Conservation (phyloP, 2,329 filamentous ascomycete genomes). For the Alternaria triticimaculans region DNA sequence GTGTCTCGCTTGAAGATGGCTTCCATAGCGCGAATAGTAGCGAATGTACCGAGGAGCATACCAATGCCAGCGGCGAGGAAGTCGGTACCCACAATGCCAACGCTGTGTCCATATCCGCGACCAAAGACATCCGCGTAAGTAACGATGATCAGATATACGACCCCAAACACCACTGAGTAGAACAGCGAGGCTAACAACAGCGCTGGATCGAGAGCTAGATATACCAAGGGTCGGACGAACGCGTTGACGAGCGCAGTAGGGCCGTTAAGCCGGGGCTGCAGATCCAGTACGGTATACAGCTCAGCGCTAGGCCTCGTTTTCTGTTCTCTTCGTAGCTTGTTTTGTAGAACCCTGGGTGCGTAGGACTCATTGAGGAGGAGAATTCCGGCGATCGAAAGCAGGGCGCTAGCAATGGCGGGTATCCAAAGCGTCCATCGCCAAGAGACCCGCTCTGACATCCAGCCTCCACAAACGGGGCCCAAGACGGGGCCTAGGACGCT, state of each 20-base stretch:
- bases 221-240: conserved; percentile 8
- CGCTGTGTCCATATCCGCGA: conserved; percentile 13
- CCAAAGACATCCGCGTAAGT: conserved; percentile 18
- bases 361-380: conserved; percentile 12
- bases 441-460: conserved; percentile 16
- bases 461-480: conserved; percentile 20
- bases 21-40: conserved; percentile 20
- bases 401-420: conserved; percentile 15
- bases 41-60: conserved; percentile 19
- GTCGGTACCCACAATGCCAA: conserved; percentile 19
- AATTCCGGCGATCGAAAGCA: conserved; percentile 7
- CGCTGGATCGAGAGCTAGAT: conserved; percentile 15
- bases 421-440: conserved; percentile 23
- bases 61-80: conserved; percentile 19
- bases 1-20: conserved; percentile 13
- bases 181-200: conserved; percentile 12
- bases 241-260: conserved; percentile 5
- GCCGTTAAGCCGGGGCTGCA: neutral
- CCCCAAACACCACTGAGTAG: conserved; percentile 16
- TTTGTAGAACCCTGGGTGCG: neutral
- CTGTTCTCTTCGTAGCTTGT: neutral
- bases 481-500: conserved; percentile 18
- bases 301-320: neutral
- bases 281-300: conserved; percentile 16
- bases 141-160: conserved; percentile 21